Percentiles rank a stretch among this genome's conserved stretches.
These are phyloP conservation scores for Mycena olivaceomarginata DNA, from an alignment of 768 basidiomycete species.

Conservation along the genomic window DNA sequence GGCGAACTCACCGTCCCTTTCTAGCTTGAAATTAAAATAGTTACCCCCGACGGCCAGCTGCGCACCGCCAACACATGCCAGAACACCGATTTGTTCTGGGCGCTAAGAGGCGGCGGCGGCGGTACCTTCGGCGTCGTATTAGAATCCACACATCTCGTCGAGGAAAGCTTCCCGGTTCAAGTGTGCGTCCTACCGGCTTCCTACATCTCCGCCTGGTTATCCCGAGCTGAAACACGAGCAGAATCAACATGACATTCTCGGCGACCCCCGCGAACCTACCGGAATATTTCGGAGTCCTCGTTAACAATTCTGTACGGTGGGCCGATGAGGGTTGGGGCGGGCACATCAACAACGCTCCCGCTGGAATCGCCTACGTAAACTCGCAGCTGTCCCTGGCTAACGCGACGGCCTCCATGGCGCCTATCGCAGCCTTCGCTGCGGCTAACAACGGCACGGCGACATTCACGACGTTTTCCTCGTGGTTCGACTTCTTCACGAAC, in stretches of 20 bases:
- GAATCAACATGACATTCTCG: constrained; percentile 48
- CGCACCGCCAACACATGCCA: constrained; percentile 22
- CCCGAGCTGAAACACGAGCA: constrained; percentile 43
- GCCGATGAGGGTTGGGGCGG: constrained; percentile 61
- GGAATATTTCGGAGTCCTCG: constrained; percentile 51
- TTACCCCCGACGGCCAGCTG: constrained; percentile 19
- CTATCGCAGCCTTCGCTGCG: constrained; percentile 50
- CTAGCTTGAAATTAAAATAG: constrained; percentile 47
- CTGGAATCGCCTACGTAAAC: constrained; percentile 54
- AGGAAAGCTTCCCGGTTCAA: constrained; percentile 44
- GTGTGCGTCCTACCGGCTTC: constrained; percentile 35
- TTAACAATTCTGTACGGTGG: constrained; percentile 55
- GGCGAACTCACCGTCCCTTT: not conserved
- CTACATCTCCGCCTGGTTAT: too few relatives aligned
- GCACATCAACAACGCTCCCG: constrained; percentile 45
- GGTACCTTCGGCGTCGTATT: constrained; percentile 57
- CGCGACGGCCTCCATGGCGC: constrained; percentile 52
- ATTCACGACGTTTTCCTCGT: constrained; percentile 55
- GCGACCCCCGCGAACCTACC: constrained; percentile 44
- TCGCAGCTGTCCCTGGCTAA: constrained; percentile 49
- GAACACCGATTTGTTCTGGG: constrained; percentile 27
- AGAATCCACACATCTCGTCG: constrained; percentile 42
- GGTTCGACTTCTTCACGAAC: constrained; percentile 52
- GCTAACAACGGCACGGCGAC: constrained; percentile 52
- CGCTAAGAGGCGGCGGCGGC: constrained; percentile 55